Evolutionary conservation across 305 asterid genomes (phyloP).

Genomic region (Solanum hybrid): DNA sequence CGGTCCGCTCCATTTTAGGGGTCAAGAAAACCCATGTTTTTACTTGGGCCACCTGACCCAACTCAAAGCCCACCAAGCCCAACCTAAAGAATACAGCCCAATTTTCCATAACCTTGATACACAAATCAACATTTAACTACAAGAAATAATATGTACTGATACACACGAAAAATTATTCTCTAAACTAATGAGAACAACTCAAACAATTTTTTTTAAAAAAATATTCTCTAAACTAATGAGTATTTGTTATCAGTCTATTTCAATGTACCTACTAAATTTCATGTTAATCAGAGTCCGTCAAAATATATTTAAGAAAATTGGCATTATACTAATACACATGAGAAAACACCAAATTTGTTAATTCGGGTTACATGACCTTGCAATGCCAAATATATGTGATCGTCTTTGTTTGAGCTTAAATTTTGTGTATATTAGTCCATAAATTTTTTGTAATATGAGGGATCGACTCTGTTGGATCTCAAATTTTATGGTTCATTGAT

Average conservation of each 20-base stretch:
- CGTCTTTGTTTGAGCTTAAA: background rate
- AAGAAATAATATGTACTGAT: no score
- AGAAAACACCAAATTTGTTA: no score
- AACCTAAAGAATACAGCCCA: background rate
- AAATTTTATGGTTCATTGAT: no score
- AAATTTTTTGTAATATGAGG: no score
- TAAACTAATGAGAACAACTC: no score
- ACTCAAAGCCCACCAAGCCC: background rate
- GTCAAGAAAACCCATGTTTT: background rate
- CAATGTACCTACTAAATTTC: background rate
- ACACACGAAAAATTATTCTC: background rate
- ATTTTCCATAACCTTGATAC: background rate
- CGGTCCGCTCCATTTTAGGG: background rate
- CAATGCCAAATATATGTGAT: background rate
- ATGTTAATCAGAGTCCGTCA: background rate
- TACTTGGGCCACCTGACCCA: background rate
- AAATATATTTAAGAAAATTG: no score
- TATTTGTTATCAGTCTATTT: no score
- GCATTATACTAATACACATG: no score
- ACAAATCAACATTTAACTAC: background rate
- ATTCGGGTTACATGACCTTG: background rate
- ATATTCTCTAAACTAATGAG: no score
- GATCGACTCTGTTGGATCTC: background rate
- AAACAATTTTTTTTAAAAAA: no score
- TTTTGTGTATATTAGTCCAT: background rate